phyloP scores from a whole-genome alignment of 768 basidiomycete species.

The Podaxis carcinomalis region DNA sequence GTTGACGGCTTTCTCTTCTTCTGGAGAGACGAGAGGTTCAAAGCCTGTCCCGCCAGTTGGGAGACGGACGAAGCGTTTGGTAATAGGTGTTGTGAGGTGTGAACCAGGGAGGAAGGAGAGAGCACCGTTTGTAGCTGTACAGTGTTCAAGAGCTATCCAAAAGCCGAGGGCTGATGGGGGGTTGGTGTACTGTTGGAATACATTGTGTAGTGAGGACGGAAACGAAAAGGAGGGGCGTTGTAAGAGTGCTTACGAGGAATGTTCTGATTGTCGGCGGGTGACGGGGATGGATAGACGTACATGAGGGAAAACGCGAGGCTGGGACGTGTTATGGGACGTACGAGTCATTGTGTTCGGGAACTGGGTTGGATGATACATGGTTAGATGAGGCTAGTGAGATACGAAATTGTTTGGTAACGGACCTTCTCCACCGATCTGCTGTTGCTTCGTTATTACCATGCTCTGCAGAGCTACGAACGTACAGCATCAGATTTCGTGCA shows the following conservation, averaged over 20 bases:
- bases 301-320: neutral
- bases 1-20: slow-evolving; percentile 26
- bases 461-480: slow-evolving; percentile 70
- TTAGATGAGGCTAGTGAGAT: neutral
- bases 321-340: slow-evolving; percentile 34
- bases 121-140: slow-evolving; percentile 79
- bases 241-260: slow-evolving; percentile 52
- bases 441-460: slow-evolving; percentile 96
- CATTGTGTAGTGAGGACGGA: slow-evolving; percentile 5
- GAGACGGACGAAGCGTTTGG: slow-evolving; percentile 82
- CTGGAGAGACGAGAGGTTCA: slow-evolving; percentile 48
- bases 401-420: slow-evolving; percentile 11
- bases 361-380: slow-evolving; percentile 30
- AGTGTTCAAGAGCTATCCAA: slow-evolving; percentile 93
- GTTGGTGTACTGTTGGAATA: slow-evolving; percentile 67
- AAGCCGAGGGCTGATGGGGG: slow-evolving; percentile 92
- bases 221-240: neutral
- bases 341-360: slow-evolving; percentile 93
- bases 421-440: slow-evolving; percentile 92
- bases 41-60: slow-evolving; percentile 78
- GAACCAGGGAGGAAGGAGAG: slow-evolving; percentile 90
- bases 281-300: neutral
- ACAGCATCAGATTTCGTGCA: neutral
- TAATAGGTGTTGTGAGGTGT: slow-evolving; percentile 68
- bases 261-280: slow-evolving; percentile 39